Evolutionary conservation across 768 basidiomycete species (phyloP).

Genomic region (Atractiella rhizophila): DNA sequence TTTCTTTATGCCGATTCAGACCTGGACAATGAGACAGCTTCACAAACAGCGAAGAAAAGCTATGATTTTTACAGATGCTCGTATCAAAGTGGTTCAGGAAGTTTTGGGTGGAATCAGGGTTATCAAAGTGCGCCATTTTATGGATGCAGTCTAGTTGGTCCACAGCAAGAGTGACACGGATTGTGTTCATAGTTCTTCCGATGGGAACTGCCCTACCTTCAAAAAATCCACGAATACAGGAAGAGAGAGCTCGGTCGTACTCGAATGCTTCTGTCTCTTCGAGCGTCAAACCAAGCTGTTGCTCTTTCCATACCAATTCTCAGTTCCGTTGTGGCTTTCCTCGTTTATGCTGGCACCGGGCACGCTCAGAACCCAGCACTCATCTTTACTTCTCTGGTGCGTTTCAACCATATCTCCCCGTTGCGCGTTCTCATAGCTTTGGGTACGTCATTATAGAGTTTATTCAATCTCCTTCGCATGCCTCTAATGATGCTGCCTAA

Average conservation of each 20-base stretch:
- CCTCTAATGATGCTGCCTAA: conserved; percentile 8
- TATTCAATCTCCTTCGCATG: conserved; percentile 13
- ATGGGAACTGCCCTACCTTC: conserved; percentile 36
- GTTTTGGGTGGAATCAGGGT: conserved; percentile 67
- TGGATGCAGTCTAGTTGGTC: neutral
- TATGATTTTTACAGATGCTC: conserved; percentile 71
- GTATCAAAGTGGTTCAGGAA: conserved; percentile 71
- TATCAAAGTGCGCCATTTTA: conserved; percentile 31
- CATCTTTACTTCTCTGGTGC: conserved; percentile 58
- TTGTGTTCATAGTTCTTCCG: no score
- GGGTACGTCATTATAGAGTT: no score
- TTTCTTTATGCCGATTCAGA: conserved; percentile 47
- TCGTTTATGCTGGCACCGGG: conserved; percentile 49
- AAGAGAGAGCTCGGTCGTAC: conserved; percentile 43
- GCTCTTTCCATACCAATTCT: conserved; percentile 34
- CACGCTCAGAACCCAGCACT: conserved; percentile 41
- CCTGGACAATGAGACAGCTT: conserved; percentile 42
- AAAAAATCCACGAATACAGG: conserved; percentile 43
- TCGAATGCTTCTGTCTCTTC: conserved; percentile 15
- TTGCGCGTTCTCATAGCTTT: conserved; percentile 45
- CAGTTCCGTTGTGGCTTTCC: conserved; percentile 41
- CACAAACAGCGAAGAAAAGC: conserved; percentile 43
- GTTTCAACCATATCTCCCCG: conserved; percentile 65
- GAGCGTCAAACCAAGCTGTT: conserved; percentile 15
- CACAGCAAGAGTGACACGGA: no score